A percentile compares a stretch with the other conserved stretches of the same genome.
Conservation (phyloP, 495 filamentous ascomycete genomes). For the Xylaria castorea region DNA sequence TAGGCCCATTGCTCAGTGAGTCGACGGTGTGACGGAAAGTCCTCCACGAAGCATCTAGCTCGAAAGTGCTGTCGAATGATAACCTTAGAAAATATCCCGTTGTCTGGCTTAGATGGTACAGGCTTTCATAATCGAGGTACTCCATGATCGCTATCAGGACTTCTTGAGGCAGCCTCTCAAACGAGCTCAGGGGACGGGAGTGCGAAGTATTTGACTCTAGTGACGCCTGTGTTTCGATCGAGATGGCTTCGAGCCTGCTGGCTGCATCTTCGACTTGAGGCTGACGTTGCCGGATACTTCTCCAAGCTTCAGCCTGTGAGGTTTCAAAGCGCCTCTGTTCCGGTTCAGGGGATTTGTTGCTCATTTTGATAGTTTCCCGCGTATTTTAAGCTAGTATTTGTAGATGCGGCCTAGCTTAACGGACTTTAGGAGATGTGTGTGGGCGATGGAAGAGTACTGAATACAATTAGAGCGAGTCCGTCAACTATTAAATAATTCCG, state of each 20-base stretch:
- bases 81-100: conserved; percentile 19
- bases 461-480: not conserved
- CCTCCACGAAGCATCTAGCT: conserved; percentile 11
- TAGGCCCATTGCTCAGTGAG: not conserved
- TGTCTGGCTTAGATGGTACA: conserved; percentile 21
- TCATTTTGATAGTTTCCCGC: not conserved
- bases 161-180: conserved; percentile 23
- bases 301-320: not conserved
- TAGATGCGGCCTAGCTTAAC: not conserved
- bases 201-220: not conserved
- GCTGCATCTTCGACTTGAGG: conserved; percentile 17
- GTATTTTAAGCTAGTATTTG: not conserved
- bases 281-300: not conserved
- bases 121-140: conserved; percentile 18
- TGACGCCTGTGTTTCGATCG: not conserved
- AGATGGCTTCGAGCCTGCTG: not conserved
- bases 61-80: conserved; percentile 10
- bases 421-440: not conserved
- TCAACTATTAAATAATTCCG: not conserved
- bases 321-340: not conserved
- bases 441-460: not conserved
- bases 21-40: conserved; percentile 17
- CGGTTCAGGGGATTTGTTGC: not conserved
- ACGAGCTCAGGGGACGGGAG: conserved; percentile 8
- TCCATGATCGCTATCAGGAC: conserved; percentile 17